Evolutionary conservation across 768 basidiomycete genomes (phyloP), one percentile per base, ranked within the genome.

Genomic region (Bullera alba): DNA sequence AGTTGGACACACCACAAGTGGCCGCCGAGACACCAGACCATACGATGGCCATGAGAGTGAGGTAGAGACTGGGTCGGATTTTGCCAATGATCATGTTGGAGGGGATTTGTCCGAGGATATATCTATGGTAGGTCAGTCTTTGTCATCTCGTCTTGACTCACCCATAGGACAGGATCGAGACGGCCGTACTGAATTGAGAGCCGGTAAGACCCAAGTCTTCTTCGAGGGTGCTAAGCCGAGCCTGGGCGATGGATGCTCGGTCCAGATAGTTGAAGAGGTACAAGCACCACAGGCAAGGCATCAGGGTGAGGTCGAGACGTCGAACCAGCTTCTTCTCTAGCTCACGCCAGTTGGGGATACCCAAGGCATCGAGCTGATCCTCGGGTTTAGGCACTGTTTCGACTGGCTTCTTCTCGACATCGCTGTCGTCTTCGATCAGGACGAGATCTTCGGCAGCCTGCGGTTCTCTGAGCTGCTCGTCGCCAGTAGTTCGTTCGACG

Each of bases 211-310:
- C 15, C 16, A 72, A 52, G 47, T 70, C 70, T 12, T 26, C 41
- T 56, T 57, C 58, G 53, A 72, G 65, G 25, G 60, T 60, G 16
- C 58, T 56, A 6, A 70, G 57, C 32, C 65, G 65, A 5, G 67
- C 65, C 3, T 61, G 46, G 17, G 67, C 59, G 6, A 72, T 54
- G 45, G 67, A 65, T 42, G 65, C 60, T 15, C 65, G 36, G 48
- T 60, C 65, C 56, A 57, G 55, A 42, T 65, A 34, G n/a, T 34
- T 34, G 32, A n/a, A n/a, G n/a, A n/a, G n/a, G n/a, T n/a, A n/a
- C n/a, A n/a, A n/a, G n/a, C n/a, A n/a, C n/a, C n/a, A n/a, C n/a
- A n/a, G n/a, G n/a, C n/a, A n/a, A n/a, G n/a, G n/a, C n/a, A n/a
- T n/a, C n/a, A n/a, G n/a, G n/a, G n/a, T n/a, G n/a, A n/a, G n/a